These are phyloP conservation scores for Abrus precatorius DNA, from an alignment of 306 rosid species.

Conservation along the genomic window DNA sequence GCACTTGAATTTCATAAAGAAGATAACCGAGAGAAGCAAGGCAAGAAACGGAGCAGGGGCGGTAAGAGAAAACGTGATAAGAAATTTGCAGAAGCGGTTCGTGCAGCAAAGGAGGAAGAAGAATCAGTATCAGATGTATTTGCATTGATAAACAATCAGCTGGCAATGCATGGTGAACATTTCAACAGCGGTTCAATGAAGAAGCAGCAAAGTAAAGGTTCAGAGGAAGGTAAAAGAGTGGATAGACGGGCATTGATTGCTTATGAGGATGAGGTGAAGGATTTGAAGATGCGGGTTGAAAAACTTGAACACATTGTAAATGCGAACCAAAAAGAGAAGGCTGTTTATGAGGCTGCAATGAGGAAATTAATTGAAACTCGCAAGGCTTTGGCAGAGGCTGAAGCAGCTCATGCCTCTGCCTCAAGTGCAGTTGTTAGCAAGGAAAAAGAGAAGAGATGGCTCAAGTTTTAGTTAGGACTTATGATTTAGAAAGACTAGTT, in stretches of 20 bases:
- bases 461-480: slow-evolving; percentile 71
- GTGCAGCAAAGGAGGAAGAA: slow-evolving; percentile 72
- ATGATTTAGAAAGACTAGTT: not conserved
- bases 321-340: slow-evolving; percentile 81
- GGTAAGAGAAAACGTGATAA: slow-evolving; percentile 93
- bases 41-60: slow-evolving; percentile 88
- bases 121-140: slow-evolving; percentile 75
- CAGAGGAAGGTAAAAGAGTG: slow-evolving; percentile 71
- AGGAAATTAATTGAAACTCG: slow-evolving; percentile 80
- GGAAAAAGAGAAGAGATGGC: slow-evolving; percentile 97
- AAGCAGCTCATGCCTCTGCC: slow-evolving; percentile 85
- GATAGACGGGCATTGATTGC: slow-evolving; percentile 79
- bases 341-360: slow-evolving; percentile 85
- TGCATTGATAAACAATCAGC: slow-evolving; percentile 79
- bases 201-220: slow-evolving; percentile 68
- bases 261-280: slow-evolving; percentile 83
- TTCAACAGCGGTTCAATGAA: slow-evolving; percentile 58
- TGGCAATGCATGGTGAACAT: slow-evolving; percentile 72
- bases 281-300: slow-evolving; percentile 66
- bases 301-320: slow-evolving; percentile 93
- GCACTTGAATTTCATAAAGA: slow-evolving; percentile 71
- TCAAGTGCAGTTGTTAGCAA: slow-evolving; percentile 79
- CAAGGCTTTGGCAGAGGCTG: slow-evolving; percentile 76
- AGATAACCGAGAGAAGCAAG: slow-evolving; percentile 52
- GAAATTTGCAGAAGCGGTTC: slow-evolving; percentile 72